Percentiles rank a stretch among this genome's conserved stretches.
Conservation (phyloP, 306 rosid genomes). For the Sophora flavescens region DNA sequence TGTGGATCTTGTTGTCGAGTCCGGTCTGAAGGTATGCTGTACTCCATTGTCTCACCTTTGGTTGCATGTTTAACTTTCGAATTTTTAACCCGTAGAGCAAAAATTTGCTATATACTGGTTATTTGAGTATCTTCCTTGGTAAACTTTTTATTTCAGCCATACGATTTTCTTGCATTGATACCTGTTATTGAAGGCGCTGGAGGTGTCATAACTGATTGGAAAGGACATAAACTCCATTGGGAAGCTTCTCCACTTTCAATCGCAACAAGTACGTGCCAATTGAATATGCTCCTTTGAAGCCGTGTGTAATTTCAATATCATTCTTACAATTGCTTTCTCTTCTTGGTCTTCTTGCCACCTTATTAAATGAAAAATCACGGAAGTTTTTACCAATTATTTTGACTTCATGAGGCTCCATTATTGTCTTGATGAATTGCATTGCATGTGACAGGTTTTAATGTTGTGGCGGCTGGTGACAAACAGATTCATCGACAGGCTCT, state of each 20-base stretch:
- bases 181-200: constrained; percentile 97
- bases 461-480: constrained; percentile 90
- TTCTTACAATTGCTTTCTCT: constrained; percentile 1
- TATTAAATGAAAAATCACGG: neutral
- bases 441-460: constrained; percentile 72
- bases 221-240: constrained; percentile 81
- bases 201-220: constrained; percentile 95
- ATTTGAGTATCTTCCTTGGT: neutral
- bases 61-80: constrained; percentile 35
- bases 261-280: constrained; percentile 63
- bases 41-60: constrained; percentile 14
- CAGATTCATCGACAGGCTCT: constrained; percentile 77
- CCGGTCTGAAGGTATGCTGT: constrained; percentile 81
- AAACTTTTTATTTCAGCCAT: constrained; percentile 69
- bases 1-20: constrained; percentile 94
- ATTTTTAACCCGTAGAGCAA: constrained; percentile 20
- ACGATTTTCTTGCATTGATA: constrained; percentile 87
- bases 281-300: constrained; percentile 13
- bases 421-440: constrained; percentile 22
- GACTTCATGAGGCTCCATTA: constrained; percentile 4
- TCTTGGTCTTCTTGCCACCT: constrained; percentile 29
- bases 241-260: constrained; percentile 80
- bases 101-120: constrained; percentile 10
- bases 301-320: neutral
- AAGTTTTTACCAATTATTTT: neutral